A percentile compares a stretch with the other conserved stretches of the same genome.
Evolutionary conservation across 495 filamentous ascomycete species (phyloP).

Genomic region (Penicillium riverlandense): DNA sequence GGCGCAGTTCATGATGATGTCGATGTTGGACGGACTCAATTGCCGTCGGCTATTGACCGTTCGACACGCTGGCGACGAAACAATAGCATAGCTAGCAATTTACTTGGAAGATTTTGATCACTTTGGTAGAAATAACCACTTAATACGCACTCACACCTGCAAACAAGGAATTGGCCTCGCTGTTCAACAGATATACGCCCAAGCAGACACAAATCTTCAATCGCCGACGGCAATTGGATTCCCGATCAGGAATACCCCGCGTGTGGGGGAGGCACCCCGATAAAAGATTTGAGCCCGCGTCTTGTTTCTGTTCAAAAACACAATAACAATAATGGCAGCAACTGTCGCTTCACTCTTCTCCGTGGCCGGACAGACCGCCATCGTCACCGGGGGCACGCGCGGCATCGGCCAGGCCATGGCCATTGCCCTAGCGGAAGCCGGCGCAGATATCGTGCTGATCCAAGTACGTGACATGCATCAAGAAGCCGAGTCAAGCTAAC

Average conservation of each 20-base stretch:
- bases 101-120: slow-evolving; percentile 3
- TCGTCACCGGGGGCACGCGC: slow-evolving; percentile 81
- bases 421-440: slow-evolving; percentile 72
- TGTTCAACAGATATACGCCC: no score
- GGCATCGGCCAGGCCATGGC: slow-evolving; percentile 85
- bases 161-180: no score
- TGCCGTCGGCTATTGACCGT: slow-evolving; percentile 17
- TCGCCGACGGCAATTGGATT: no score
- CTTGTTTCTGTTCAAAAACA: not conserved
- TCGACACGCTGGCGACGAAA: no score
- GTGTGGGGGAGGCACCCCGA: not conserved
- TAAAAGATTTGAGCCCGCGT: not conserved
- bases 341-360: slow-evolving; percentile 35
- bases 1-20: no score
- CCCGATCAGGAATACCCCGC: no score
- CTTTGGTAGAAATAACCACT: no score
- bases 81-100: not conserved
- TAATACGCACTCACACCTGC: no score
- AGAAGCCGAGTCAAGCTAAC: slow-evolving; percentile 52
- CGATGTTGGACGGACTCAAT: slow-evolving; percentile 8
- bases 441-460: slow-evolving; percentile 72
- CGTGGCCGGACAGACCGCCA: slow-evolving; percentile 55
- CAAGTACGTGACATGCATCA: slow-evolving; percentile 26
- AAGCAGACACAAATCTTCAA: no score
- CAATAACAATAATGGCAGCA: slow-evolving; percentile 13